Conservation (phyloP, 345 rosid species). For the Mercurialis annua region DNA sequence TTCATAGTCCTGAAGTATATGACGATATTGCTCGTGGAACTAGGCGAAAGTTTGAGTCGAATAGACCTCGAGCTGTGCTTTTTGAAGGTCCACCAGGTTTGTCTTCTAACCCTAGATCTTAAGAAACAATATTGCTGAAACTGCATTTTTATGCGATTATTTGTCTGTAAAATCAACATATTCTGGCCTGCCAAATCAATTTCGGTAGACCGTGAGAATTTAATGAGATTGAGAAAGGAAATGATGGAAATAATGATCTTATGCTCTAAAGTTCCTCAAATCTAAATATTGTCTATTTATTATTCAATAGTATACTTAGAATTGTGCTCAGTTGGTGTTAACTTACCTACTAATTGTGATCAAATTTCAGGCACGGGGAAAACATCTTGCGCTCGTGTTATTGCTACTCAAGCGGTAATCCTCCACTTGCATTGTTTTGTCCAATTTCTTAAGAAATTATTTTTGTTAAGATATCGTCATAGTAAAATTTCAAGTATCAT, state of each 20-base stretch:
- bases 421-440: neutral
- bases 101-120: slow-evolving; percentile 9
- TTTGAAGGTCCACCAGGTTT: slow-evolving; percentile 98
- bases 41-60: slow-evolving; percentile 76
- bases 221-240: neutral
- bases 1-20: slow-evolving; percentile 79
- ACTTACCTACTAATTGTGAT: slow-evolving; percentile 17
- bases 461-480: neutral
- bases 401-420: slow-evolving; percentile 72
- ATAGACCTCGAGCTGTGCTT: slow-evolving; percentile 90
- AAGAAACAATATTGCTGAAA: neutral
- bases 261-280: neutral
- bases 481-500: neutral
- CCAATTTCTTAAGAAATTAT: neutral
- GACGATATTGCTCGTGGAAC: slow-evolving; percentile 93
- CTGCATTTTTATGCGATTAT: neutral
- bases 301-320: neutral
- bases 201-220: neutral
- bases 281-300: neutral
- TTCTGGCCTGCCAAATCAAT: neutral
- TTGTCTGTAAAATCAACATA: neutral
- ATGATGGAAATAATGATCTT: neutral
- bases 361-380: slow-evolving; percentile 83
- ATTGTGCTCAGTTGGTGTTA: slow-evolving; percentile 8
- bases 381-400: slow-evolving; percentile 92